phyloP scores from a whole-genome alignment of 805 yeast species.

The Danielia oregonensis region DNA sequence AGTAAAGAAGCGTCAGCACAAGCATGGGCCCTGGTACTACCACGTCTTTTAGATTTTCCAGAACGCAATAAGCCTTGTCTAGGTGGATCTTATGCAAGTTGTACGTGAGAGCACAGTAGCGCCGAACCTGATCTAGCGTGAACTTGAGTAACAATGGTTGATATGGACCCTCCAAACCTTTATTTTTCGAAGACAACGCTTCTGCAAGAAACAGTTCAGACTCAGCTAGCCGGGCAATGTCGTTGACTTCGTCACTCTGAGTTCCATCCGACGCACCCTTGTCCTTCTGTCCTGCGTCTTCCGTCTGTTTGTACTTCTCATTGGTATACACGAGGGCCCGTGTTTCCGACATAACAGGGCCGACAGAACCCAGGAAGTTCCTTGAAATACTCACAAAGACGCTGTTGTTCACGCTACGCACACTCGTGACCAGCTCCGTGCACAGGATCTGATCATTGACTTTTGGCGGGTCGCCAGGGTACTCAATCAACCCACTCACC shows the following conservation, averaged over 20 bases:
- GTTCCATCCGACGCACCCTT: background rate
- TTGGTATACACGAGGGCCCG: slow-evolving; percentile 64
- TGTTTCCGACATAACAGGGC: slow-evolving; percentile 42
- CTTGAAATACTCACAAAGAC: slow-evolving; percentile 57
- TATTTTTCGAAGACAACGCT: background rate
- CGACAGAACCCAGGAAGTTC: slow-evolving; percentile 26
- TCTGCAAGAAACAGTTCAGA: background rate
- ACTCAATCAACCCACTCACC: slow-evolving; percentile 63
- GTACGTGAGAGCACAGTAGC: slow-evolving; percentile 73
- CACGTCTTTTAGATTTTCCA: slow-evolving; percentile 59
- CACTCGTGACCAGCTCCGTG: slow-evolving; percentile 46
- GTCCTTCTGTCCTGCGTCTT: slow-evolving; percentile 6
- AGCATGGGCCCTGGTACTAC: slow-evolving; percentile 83
- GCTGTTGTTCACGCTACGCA: slow-evolving; percentile 32
- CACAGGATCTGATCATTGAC: slow-evolving; percentile 42
- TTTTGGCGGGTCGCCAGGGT: slow-evolving; percentile 26
- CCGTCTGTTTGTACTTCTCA: slow-evolving; percentile 19
- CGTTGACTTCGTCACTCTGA: background rate
- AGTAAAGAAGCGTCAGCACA: slow-evolving; percentile 55
- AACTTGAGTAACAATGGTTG: too few species aligned
- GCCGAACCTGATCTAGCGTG: slow-evolving; percentile 43
- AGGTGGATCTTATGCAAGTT: slow-evolving; percentile 86
- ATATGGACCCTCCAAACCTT: too few species aligned
- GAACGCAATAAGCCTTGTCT: slow-evolving; percentile 50
- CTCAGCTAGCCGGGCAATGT: too few species aligned